Conservation (phyloP, 164 flowering plant genomes). For the Umbellularia californica region DNA sequence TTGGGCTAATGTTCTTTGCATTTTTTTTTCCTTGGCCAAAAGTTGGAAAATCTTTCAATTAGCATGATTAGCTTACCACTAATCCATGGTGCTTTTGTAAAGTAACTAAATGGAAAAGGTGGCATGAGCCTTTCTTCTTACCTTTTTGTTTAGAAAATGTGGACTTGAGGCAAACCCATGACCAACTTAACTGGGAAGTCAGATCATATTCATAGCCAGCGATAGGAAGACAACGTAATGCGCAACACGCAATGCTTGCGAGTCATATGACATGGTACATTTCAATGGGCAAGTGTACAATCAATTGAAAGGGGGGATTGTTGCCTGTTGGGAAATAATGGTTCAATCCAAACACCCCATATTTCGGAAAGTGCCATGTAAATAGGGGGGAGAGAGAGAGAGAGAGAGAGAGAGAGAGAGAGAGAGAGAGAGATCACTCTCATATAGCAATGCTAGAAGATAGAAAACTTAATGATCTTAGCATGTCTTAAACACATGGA, state of each 20-base stretch:
- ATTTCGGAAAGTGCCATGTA: no score
- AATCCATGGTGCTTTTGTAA: not conserved
- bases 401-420: no score
- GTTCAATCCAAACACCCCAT: no score
- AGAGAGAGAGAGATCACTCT: no score
- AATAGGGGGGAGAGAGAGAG: no score
- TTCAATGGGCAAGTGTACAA: no score
- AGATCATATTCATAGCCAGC: not conserved
- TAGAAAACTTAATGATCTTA: no score
- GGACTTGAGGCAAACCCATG: not conserved
- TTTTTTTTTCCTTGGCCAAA: not conserved
- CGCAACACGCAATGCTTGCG: conserved; percentile 2
- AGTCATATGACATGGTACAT: not conserved
- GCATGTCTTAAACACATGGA: no score
- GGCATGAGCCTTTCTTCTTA: not conserved
- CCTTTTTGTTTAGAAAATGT: not conserved
- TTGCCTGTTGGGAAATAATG: no score
- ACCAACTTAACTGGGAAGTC: not conserved
- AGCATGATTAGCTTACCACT: conserved; percentile 3
- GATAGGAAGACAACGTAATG: not conserved
- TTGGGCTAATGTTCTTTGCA: not conserved
- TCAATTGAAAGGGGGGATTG: no score
- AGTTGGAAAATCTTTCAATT: not conserved
- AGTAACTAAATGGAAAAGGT: not conserved
- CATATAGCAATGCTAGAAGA: no score